Evolutionary conservation across 495 filamentous ascomycete species (phyloP).

Genomic region (Penicillium odoratum): DNA sequence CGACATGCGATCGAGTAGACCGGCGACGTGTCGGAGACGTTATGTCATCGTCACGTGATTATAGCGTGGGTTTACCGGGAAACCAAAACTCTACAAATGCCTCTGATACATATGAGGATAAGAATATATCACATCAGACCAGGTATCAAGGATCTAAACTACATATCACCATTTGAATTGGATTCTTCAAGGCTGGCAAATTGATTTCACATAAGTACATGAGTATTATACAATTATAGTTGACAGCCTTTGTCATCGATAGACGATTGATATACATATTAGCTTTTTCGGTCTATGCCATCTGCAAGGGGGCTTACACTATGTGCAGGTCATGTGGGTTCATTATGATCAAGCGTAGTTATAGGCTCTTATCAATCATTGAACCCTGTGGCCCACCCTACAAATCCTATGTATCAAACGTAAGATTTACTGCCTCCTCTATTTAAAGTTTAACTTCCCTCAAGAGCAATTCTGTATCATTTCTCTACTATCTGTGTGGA

Average conservation of each 20-base stretch:
- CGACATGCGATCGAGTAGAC: constrained; percentile 2
- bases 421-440: background rate
- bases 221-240: too few relatives aligned
- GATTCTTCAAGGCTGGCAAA: background rate
- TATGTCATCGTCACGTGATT: constrained; percentile 27
- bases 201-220: background rate
- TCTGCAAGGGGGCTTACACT: background rate
- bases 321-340: background rate
- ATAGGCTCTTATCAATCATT: background rate
- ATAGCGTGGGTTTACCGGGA: too few relatives aligned
- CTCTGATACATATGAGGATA: too few relatives aligned
- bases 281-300: background rate
- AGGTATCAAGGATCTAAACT: too few relatives aligned
- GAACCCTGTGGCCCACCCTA: background rate
- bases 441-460: background rate
- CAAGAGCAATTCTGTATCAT: background rate
- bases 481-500: background rate
- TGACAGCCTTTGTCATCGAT: too few relatives aligned
- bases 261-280: background rate
- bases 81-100: too few relatives aligned
- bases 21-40: constrained; percentile 19
- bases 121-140: too few relatives aligned
- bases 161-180: too few relatives aligned
- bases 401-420: background rate
- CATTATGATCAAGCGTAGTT: background rate